Base-by-base conservation (phyloP, 2,329 filamentous ascomycete genomes). In the Penicillium sp. region DNA sequence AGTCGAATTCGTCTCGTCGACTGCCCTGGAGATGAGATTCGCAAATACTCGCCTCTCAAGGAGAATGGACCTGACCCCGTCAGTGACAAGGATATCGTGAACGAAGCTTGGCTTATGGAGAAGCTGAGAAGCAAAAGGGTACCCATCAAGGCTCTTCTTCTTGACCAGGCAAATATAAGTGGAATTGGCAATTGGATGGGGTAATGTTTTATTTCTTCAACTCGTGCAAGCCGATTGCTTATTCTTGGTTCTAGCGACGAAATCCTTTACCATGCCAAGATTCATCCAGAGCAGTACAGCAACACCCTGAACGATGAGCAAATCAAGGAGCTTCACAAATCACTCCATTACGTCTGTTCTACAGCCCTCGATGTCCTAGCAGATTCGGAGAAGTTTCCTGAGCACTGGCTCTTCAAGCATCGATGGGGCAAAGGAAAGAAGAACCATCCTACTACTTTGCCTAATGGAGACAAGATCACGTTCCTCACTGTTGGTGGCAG, bases 111-210 rank as follows among this genome's bases (percentile, higher is more conserved):
- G 84, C 77, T 99, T 19, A 78, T 76, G n/a, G 76, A 82, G 58
- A 90, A 92, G 75, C 82, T 97, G 80, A 82, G 79, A 53, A 86
- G 84, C 59, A 93, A 94, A 57, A 91, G 87, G 69, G 91, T 97
- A 0, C 93, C 94, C 0, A 85, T 98, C 65, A 98, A 98, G 75
- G 91, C 93, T 0, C 82, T 97, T 22, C 80, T 99, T 13, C 83
- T 98, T 3, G 92, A 98, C 73, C 95, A 99, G 76, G 84, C 87
- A 19, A 90, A 90, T 73, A 90, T 98, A 63, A 95, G 91, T 70
- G 95, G 95, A 7, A 91, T 99, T 64, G 95, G 95, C 0, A 98
- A 98, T 73, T 99, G 94, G 94, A 94, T 99, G 57, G 93, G 89
- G 79, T 86, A 76, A 66, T 82, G 74, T 38, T 5, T 57, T 8